These are phyloP conservation scores for Saccharata proteae DNA, from an alignment of 2,329 filamentous ascomycete species.

Conservation along the genomic window DNA sequence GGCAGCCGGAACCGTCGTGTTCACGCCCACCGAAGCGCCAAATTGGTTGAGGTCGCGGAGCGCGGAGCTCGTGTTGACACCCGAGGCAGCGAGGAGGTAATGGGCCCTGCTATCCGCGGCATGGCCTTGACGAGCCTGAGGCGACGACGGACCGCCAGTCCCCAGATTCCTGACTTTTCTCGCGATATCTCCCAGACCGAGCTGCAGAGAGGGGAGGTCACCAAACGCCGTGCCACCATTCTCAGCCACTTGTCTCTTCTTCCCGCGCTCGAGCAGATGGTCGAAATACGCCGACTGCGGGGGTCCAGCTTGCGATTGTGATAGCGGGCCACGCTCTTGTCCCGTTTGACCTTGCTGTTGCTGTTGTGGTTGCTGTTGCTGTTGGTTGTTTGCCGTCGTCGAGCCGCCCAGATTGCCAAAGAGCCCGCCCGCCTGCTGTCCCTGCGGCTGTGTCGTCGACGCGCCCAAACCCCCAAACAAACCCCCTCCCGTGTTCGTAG, in stretches of 20 bases:
- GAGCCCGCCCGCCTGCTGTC: slow-evolving; percentile 1
- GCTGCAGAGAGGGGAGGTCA: slow-evolving; percentile 77
- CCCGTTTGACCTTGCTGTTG: slow-evolving; percentile 12
- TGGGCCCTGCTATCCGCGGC: no score
- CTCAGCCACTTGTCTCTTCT: slow-evolving; percentile 56
- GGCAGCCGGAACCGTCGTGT: slow-evolving; percentile 27
- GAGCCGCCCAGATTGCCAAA: slow-evolving; percentile 2
- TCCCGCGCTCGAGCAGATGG: slow-evolving; percentile 50
- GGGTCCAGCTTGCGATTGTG: slow-evolving; percentile 19
- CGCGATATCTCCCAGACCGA: slow-evolving; percentile 80
- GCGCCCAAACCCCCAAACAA: slow-evolving; percentile 7
- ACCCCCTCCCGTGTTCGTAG: slow-evolving; percentile 11
- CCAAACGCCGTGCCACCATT: slow-evolving; percentile 48
- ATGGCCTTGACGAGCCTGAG: slow-evolving; percentile 23
- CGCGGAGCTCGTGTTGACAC: slow-evolving; percentile 75
- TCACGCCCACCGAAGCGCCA: slow-evolving; percentile 54
- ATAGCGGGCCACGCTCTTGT: slow-evolving; percentile 17
- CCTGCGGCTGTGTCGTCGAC: slow-evolving; percentile 1
- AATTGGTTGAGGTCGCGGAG: slow-evolving; percentile 78
- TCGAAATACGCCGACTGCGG: slow-evolving; percentile 50
- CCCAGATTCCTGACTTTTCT: slow-evolving; percentile 65
- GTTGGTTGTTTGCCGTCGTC: slow-evolving; percentile 21
- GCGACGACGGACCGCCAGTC: slow-evolving; percentile 53
- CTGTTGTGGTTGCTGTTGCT: slow-evolving; percentile 17
- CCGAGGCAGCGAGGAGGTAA: slow-evolving; percentile 85